A percentile compares a stretch with the other conserved stretches of the same genome.
Evolutionary conservation across 192 early-diverging fungal genomes (phyloP).

Genomic region (Gamsiella multidivaricata): DNA sequence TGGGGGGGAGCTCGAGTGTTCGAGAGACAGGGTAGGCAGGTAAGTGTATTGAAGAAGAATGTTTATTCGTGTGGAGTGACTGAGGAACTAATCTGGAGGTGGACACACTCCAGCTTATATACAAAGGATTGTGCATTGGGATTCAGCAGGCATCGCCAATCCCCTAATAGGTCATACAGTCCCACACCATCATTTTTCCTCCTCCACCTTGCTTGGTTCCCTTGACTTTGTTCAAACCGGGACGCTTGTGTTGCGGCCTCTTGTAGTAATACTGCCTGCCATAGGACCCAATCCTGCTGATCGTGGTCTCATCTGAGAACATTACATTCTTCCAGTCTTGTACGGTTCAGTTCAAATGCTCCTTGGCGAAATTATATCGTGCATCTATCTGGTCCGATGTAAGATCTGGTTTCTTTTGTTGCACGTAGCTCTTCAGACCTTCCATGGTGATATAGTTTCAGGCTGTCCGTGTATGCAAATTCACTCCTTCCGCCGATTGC

Average conservation of each 20-base stretch:
- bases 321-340: constrained; percentile 35
- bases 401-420: constrained; percentile 8
- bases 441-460: background rate
- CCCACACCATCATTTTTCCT: constrained; percentile 18
- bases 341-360: constrained; percentile 21
- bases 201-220: constrained; percentile 5
- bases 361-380: constrained; percentile 16
- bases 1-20: too few relatives aligned
- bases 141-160: background rate
- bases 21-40: too few relatives aligned
- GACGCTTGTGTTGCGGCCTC: background rate
- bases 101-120: too few relatives aligned
- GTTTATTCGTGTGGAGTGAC: too few relatives aligned
- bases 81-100: too few relatives aligned
- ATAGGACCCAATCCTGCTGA: constrained; percentile 12
- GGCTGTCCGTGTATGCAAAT: constrained; percentile 1
- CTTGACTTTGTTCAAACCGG: too few relatives aligned
- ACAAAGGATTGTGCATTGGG: too few relatives aligned
- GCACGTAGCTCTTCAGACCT: background rate
- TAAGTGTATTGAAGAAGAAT: too few relatives aligned
- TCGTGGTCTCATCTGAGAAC: constrained; percentile 24
- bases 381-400: background rate
- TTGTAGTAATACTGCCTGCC: constrained; percentile 9
- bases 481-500: constrained; percentile 14
- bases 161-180: constrained; percentile 3